Evolutionary conservation across 805 yeast genomes (phyloP), one percentile per base, ranked within the genome.

Genomic region (Cyberlindnera petersonii): DNA sequence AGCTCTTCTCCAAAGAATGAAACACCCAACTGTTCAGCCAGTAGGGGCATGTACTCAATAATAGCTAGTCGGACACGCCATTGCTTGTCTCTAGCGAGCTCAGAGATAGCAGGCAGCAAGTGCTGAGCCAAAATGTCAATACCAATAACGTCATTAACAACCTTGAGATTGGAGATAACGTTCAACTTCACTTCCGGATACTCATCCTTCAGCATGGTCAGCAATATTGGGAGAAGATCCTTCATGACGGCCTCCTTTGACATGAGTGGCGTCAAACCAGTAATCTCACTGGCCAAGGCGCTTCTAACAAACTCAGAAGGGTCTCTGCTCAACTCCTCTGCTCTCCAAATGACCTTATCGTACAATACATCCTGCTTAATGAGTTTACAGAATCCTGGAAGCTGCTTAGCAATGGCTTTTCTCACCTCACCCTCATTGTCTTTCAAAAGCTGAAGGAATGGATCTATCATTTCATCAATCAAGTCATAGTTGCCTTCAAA

Each of bases 11-110:
- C 93, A 65, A 93, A 93, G 56, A 91, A 88, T 21, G 86, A 80
- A 37, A 85, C 89, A 21, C 98, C 98, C 44, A 93, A 71, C 65
- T 93, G 98, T 54, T 85, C 84, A 7, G 98, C 97, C 49, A 93
- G 71, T 47, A 91, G 72, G 22, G 99, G 99, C 50, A 89, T 87
- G 65, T 93, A 93, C 61, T 93, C 95, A 56, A 93, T 93, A 46
- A 93, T 93, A 9, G 98, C 98, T 59, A 93, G 72, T 59, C 98
- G 79, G 21, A 93, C 97, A 58, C 99, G 79, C 99, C 99, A 93
- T 58, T 89, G 91, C 55, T 83, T 83, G 65, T 93, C 98, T 59
- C 88, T 89, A 9, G 98, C 98, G 50, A 93, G 73, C 50, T 91
- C 96, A 9, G 95, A 82, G 50, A 93, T 91, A 3, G 98, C 98